phyloP scores from a whole-genome alignment of 352 stramenopile genomes.

The Globisporangium lucens region DNA sequence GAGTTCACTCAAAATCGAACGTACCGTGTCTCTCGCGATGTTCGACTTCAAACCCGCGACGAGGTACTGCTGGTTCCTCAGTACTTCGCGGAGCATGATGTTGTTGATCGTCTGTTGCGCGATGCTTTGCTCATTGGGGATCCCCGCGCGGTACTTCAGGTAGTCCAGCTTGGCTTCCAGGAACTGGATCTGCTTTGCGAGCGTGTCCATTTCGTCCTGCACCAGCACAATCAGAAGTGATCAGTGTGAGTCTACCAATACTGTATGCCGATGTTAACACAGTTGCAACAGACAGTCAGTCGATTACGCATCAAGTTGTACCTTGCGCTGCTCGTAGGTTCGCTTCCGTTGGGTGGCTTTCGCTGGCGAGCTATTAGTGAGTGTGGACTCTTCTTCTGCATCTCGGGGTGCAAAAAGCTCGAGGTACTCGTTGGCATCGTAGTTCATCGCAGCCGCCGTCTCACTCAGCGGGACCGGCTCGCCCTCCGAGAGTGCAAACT shows the following conservation, averaged over 20 bases:
- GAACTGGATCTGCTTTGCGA: neutral
- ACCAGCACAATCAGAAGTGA: neutral
- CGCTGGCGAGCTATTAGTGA: neutral
- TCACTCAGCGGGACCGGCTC: neutral
- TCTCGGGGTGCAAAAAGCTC: neutral
- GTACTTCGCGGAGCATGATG: slow-evolving; percentile 7
- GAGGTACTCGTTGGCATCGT: slow-evolving; percentile 1
- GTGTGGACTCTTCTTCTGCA: neutral
- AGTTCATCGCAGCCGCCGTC: neutral
- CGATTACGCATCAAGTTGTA: neutral
- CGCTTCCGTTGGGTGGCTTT: slow-evolving; percentile 7
- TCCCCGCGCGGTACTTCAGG: slow-evolving; percentile 6
- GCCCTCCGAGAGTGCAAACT: neutral
- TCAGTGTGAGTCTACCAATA: neutral
- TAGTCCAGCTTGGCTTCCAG: slow-evolving; percentile 8
- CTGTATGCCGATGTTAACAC: too few relatives aligned
- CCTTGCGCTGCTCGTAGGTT: slow-evolving; percentile 12
- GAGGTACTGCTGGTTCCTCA: slow-evolving; percentile 12
- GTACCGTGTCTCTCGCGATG: slow-evolving; percentile 3
- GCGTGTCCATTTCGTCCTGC: slow-evolving; percentile 6
- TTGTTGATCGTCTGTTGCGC: slow-evolving; percentile 7
- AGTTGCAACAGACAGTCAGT: neutral
- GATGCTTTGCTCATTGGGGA: slow-evolving; percentile 6
- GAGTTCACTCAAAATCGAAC: neutral
- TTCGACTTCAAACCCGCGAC: slow-evolving; percentile 11